These are phyloP conservation scores for Mortierella sp. DNA, from an alignment of 371 early-diverging fungal genomes.

Conservation along the genomic window DNA sequence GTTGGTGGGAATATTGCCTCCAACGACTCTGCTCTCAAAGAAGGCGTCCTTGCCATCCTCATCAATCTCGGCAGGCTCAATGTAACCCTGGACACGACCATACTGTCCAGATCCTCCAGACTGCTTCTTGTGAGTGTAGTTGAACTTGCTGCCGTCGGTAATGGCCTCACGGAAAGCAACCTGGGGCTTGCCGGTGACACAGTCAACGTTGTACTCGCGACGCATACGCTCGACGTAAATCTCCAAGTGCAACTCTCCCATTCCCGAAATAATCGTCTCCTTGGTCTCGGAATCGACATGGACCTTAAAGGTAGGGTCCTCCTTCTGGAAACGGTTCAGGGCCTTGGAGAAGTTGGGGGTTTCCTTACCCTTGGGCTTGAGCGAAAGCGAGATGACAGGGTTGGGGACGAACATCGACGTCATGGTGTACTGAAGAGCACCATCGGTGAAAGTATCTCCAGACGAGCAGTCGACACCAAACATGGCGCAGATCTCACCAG, in stretches of 20 bases:
- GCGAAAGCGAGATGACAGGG: constrained; percentile 95
- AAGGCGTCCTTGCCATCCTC: constrained; percentile 71
- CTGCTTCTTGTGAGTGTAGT: constrained; percentile 99
- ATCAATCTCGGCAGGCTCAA: constrained; percentile 87
- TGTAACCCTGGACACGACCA: constrained; percentile 91
- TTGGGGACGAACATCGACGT: constrained; percentile 98
- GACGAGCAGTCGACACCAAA: constrained; percentile 98
- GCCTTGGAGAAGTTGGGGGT: constrained; percentile 96
- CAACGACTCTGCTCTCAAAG: constrained; percentile 87
- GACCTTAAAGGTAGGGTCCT: constrained; percentile 98
- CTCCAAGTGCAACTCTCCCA: constrained; percentile 95
- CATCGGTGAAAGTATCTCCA: constrained; percentile 98
- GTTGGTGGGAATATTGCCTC: constrained; percentile 95
- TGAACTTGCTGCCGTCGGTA: constrained; percentile 81
- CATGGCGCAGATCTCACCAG: constrained; percentile 98
- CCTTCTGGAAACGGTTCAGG: constrained; percentile 93
- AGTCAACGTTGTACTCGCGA: constrained; percentile 96
- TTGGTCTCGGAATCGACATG: constrained; percentile 95
- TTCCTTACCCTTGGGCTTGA: constrained; percentile 93
- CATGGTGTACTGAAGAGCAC: constrained; percentile 89
- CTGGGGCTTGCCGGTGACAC: constrained; percentile 95
- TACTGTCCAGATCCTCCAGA: constrained; percentile 98
- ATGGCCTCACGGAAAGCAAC: constrained; percentile 98
- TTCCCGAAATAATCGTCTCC: constrained; percentile 93
- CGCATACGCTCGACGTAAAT: constrained; percentile 98